These are phyloP conservation scores for Nevesoporus exiguus DNA, from an alignment of 768 basidiomycete species.

Conservation along the genomic window DNA sequence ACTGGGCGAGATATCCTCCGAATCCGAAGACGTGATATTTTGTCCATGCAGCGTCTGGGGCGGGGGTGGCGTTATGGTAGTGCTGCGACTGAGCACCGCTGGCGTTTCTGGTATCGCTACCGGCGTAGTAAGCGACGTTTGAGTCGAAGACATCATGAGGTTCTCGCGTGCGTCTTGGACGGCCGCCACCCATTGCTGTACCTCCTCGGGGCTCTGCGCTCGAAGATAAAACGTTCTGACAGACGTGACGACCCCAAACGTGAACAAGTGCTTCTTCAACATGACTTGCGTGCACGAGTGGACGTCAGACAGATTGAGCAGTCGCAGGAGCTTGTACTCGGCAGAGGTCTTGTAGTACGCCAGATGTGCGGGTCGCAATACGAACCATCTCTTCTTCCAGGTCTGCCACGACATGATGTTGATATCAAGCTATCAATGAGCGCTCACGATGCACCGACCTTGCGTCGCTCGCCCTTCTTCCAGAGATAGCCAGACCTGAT, in stretches of 20 bases:
- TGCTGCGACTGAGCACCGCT: conserved; percentile 26
- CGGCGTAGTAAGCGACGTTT: conserved; percentile 49
- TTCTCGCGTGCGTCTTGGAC: conserved; percentile 74
- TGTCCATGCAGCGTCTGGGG: conserved; percentile 40
- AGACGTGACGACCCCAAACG: conserved; percentile 90
- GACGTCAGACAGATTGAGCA: conserved; percentile 83
- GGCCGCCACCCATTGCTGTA: conserved; percentile 77
- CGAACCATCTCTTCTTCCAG: conserved; percentile 99
- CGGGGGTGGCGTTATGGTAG: conserved; percentile 46
- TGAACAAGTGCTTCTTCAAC: conserved; percentile 85
- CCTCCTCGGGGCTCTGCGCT: conserved; percentile 67
- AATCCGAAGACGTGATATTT: conserved; percentile 72
- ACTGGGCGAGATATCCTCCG: conserved; percentile 63
- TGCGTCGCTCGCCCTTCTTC: conserved; percentile 97
- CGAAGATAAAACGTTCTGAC: conserved; percentile 89
- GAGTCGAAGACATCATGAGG: conserved; percentile 60
- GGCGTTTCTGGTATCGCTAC: conserved; percentile 48
- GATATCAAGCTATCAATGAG: not conserved
- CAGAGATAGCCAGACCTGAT: conserved; percentile 91
- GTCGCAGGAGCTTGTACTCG: conserved; percentile 88
- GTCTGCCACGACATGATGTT: conserved; percentile 49
- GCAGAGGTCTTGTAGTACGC: conserved; percentile 96
- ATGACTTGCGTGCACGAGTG: conserved; percentile 86
- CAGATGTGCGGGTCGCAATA: conserved; percentile 84
- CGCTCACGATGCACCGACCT: conserved; percentile 52